Conservation (phyloP, 768 basidiomycete species). For the Naganishia randhawae region DNA sequence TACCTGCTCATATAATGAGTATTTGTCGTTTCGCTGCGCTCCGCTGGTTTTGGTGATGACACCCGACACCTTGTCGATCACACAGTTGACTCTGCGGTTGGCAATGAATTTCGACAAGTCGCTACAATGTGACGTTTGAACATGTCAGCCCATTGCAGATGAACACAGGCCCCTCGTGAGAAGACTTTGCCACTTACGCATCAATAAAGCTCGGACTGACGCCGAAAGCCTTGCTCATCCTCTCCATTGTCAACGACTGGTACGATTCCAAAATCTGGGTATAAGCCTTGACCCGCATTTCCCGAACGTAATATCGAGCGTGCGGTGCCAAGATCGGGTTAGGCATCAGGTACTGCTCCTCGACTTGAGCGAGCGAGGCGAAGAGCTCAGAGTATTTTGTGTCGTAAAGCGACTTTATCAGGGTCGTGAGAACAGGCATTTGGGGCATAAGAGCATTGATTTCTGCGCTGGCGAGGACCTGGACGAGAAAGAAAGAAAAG, state of each 20-base stretch:
- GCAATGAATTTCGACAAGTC: slow-evolving; percentile 92
- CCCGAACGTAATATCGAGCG: slow-evolving; percentile 82
- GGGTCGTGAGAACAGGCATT: slow-evolving; percentile 73
- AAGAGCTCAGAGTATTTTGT: slow-evolving; percentile 96
- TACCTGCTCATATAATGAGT: slow-evolving; percentile 85
- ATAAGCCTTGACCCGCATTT: slow-evolving; percentile 94
- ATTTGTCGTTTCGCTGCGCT: slow-evolving; percentile 60
- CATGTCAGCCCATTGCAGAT: neutral
- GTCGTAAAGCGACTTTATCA: slow-evolving; percentile 81
- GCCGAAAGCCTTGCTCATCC: slow-evolving; percentile 79
- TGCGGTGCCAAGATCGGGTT: slow-evolving; percentile 82
- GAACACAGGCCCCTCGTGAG: neutral
- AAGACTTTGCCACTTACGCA: slow-evolving; percentile 56
- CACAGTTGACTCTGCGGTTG: slow-evolving; percentile 73
- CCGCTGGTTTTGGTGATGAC: slow-evolving; percentile 82
- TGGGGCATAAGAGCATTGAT: slow-evolving; percentile 79
- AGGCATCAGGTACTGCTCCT: slow-evolving; percentile 79
- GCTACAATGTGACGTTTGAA: slow-evolving; percentile 53
- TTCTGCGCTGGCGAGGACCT: slow-evolving; percentile 84
- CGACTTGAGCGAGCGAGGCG: slow-evolving; percentile 79
- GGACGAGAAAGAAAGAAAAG: neutral
- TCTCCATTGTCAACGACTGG: slow-evolving; percentile 79
- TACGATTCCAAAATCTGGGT: slow-evolving; percentile 87
- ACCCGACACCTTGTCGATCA: slow-evolving; percentile 91
- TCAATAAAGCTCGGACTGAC: slow-evolving; percentile 85